Evolutionary conservation across 2,329 filamentous ascomycete species (phyloP), one percentile per base, ranked within the genome.

Genomic region (Rhexocercosporidium sp.): DNA sequence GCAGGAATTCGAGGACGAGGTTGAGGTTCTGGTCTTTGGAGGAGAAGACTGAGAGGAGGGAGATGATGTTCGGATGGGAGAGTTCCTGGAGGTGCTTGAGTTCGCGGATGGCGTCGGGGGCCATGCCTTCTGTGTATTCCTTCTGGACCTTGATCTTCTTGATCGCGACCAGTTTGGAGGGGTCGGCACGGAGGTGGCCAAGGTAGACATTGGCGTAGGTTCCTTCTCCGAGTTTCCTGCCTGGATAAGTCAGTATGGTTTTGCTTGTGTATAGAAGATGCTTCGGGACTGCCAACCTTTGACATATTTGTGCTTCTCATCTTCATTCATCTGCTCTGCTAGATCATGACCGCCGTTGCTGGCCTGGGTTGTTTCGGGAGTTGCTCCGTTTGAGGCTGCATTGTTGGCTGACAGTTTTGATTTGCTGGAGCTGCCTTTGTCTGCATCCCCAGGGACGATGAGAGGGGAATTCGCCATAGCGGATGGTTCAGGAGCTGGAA

Each of bases 11-110:
- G 73, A 99, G 89, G 27, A 99, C 96, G 9, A 99, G 87, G 77
- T 96, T 97, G 72, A 99, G 88, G 78, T 97, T 98, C 80, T 97
- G 94, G 80, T 97, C 92, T 77, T 97, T 97, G 69, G 93, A 96
- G 62, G 92, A 94, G 85, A 97, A 99, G 72, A 98, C 94, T 75
- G 93, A 92, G 76, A 95, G 89, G 7, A 99, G 87, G 16, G 90
- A 91, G 80, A 99, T 97, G 80, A 99, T 96, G 81, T 98, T 98
- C 6, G 94, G 93, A 79, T 99, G 96, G 22, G 89, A 90, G 31
- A 99, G 88, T 82, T 99, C 96, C 78, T 97, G 94, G 2, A 99
- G 88, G 78, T 94, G 94, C 79, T 96, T 96, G 77, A 98, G 91
- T 83, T 99, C 96, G 75, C 96, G 94, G 71, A 99, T 91, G 44